Evolutionary conservation across 2,329 filamentous ascomycete species (phyloP), one percentile per base, ranked within the genome.

Genomic region (Penicillium sp.): DNA sequence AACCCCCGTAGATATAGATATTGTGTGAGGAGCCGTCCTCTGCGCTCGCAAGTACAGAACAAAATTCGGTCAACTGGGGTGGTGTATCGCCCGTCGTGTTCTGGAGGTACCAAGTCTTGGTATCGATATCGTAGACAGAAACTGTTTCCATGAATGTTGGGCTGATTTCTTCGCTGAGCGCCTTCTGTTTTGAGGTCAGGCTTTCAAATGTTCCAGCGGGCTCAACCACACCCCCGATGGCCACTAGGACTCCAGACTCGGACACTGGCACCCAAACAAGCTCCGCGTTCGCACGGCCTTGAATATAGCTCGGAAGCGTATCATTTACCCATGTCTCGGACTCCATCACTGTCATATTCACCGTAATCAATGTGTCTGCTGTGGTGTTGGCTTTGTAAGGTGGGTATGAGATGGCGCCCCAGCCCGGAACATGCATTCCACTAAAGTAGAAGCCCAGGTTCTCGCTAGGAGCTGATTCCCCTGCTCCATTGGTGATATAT

Each of bases 391-490:
- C 65, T 29, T 79, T 76, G 5, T n/a, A 14, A 1, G 57, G 52
- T 7, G 67, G 52, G 10, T 68, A 66, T 55, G 77, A 79, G 44
- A 90, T 81, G 0, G 78, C 73, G 0, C 84, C 85, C 65, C 75
- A 80, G 13, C 72, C 71, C 0, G 77, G 70, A 0, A 84, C 79
- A 14, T 77, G 81, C 70, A 88, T 74, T 0, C 89, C 89, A 0
- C 85, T 84, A 61, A 91, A 89, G 64, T 90, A 90, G 77, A 85
- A 91, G 0, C 86, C 87, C 62, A 86, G 81, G 60, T 90, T 87
- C 70, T 91, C 88, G 0, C 87, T 90, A 0, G 88, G 87, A 0
- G 84, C 85, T 44, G 79, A 89, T 11, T 81, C 86, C 0, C 81
- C 82, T 2, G 82, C 88, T 19, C 89, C 88, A 61, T 83, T 85